Percentiles rank a stretch among this genome's conserved stretches.
These are phyloP conservation scores for Candida ovalis DNA, from an alignment of 805 yeast species.

Conservation along the genomic window DNA sequence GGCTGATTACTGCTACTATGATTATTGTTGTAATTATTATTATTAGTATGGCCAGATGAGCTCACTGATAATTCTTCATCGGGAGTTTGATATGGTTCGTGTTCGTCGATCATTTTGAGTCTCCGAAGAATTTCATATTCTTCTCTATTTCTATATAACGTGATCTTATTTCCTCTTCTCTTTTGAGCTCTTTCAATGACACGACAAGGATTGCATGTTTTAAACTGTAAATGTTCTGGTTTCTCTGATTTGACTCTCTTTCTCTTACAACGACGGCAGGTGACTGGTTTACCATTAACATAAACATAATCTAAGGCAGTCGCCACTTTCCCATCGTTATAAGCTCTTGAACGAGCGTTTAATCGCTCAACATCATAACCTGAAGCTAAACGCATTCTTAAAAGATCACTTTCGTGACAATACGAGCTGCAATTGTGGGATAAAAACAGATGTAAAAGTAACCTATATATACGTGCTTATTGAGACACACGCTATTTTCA, in stretches of 20 bases:
- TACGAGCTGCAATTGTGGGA: not conserved
- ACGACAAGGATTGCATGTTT: slow-evolving; percentile 56
- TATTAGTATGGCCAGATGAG: not conserved
- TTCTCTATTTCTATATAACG: slow-evolving; percentile 15
- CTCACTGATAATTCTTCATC: slow-evolving; percentile 4
- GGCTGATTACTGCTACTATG: not conserved
- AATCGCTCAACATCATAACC: slow-evolving; percentile 16
- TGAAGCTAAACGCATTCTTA: slow-evolving; percentile 16
- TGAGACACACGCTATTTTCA: not conserved
- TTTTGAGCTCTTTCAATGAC: slow-evolving; percentile 46
- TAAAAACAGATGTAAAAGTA: not conserved
- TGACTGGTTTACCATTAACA: slow-evolving; percentile 33
- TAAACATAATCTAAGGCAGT: slow-evolving; percentile 18
- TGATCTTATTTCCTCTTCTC: slow-evolving; percentile 25
- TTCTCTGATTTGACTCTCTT: slow-evolving; percentile 54
- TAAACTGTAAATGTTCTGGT: slow-evolving; percentile 52
- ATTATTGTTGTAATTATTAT: not conserved
- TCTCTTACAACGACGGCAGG: slow-evolving; percentile 55
- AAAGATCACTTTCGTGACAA: not conserved
- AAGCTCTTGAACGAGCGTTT: slow-evolving; percentile 14
- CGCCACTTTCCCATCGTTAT: slow-evolving; percentile 9
- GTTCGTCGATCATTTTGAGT: slow-evolving; percentile 11
- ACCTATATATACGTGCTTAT: not conserved
- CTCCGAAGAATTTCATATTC: slow-evolving; percentile 14
- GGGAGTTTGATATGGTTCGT: slow-evolving; percentile 6